These are phyloP conservation scores for Didymella glomerata DNA, from an alignment of 2,329 filamentous ascomycete genomes.

Conservation along the genomic window DNA sequence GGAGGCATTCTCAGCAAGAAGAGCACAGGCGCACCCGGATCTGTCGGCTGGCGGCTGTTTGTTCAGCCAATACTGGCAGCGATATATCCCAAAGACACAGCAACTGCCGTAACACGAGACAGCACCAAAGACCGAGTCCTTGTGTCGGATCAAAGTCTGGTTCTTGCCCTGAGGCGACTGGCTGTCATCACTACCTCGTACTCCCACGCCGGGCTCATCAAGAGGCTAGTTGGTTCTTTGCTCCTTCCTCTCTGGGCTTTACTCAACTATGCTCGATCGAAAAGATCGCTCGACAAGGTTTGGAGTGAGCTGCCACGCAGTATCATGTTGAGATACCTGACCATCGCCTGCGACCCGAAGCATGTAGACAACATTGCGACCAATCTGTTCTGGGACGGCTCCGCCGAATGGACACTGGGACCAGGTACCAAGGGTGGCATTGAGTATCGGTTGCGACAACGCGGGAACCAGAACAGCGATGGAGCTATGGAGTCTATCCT, in stretches of 20 bases:
- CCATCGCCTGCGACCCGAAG: conserved; percentile 62
- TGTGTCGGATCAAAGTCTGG: conserved; percentile 59
- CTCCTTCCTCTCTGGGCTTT: conserved; percentile 71
- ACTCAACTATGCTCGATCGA: conserved; percentile 59
- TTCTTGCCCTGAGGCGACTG: conserved; percentile 63
- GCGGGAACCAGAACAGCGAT: conserved; percentile 71
- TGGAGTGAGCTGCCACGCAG: conserved; percentile 37
- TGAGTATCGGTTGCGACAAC: conserved; percentile 59
- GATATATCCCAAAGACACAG: conserved; percentile 57
- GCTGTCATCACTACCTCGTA: conserved; percentile 67
- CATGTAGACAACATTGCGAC: conserved; percentile 61
- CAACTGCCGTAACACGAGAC: conserved; percentile 48
- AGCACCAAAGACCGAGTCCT: conserved; percentile 60
- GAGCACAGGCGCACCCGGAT: conserved; percentile 69
- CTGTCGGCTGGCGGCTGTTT: conserved; percentile 68
- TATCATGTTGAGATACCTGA: conserved; percentile 59
- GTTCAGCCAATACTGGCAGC: conserved; percentile 64
- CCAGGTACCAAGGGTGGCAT: conserved; percentile 59
- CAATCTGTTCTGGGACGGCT: conserved; percentile 66
- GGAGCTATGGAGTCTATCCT: conserved; percentile 74
- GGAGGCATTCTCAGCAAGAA: conserved; percentile 73
- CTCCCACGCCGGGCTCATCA: conserved; percentile 71
- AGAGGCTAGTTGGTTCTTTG: conserved; percentile 66
- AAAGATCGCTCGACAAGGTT: conserved; percentile 35
- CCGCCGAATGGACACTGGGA: conserved; percentile 63